These are phyloP conservation scores for Blastomyces gilchristii DNA, from an alignment of 2,329 filamentous ascomycete species.

Conservation along the genomic window DNA sequence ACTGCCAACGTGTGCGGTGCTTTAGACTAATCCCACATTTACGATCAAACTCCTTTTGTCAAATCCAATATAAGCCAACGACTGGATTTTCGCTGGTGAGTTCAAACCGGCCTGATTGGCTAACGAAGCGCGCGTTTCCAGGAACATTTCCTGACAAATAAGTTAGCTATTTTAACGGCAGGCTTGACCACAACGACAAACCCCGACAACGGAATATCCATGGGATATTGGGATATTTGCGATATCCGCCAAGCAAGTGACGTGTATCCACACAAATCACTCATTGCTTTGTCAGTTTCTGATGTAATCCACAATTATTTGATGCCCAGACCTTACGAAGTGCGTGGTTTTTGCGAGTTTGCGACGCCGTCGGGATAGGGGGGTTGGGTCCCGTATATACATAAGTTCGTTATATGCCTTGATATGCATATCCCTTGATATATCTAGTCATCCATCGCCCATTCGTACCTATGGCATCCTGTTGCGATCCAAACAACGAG, in stretches of 20 bases:
- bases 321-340: background rate
- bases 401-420: background rate
- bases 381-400: background rate
- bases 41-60: constrained; percentile 33
- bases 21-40: constrained; percentile 43
- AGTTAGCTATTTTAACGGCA: too few relatives aligned
- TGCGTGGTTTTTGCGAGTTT: constrained; percentile 3
- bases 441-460: background rate
- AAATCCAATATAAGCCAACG: too few relatives aligned
- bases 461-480: constrained; percentile 1
- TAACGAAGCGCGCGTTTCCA: too few relatives aligned
- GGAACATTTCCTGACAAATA: too few relatives aligned
- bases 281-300: background rate
- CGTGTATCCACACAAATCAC: background rate
- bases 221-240: too few relatives aligned
- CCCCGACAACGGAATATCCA: too few relatives aligned
- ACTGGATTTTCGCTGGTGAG: too few relatives aligned
- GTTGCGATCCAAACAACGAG: background rate
- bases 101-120: too few relatives aligned
- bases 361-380: background rate
- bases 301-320: background rate
- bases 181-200: too few relatives aligned
- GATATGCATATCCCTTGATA: background rate
- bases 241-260: too few relatives aligned
- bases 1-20: constrained; percentile 49